Evolutionary conservation across 208 protist genomes (phyloP), one percentile per base, ranked within the genome.

Genomic region (Leishmania tropica): DNA sequence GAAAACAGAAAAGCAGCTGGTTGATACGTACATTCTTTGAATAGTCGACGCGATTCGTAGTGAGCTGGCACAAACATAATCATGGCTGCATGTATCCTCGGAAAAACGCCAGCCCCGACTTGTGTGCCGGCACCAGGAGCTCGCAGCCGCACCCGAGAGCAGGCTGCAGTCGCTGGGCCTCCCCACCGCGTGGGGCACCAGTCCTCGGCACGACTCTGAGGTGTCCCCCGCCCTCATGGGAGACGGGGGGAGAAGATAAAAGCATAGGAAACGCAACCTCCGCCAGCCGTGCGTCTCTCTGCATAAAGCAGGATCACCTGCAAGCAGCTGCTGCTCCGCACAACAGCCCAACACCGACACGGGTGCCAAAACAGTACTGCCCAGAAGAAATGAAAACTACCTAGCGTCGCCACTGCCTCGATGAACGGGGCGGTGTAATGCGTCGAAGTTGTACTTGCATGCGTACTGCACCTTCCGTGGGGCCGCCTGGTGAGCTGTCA

Each of bases 361-460:
- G 10, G 11, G 2, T 31, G 40, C 28, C 2, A 54, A 51, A 7
- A 17, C 51, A 21, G 2, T 54, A 54, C 15, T 17, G 15, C 45
- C 45, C 0, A 42, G 35, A 72, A 45, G 24, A n/a, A 68, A 19
- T 24, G n/a, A 31, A 74, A 28, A 21, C 40, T 11, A 37, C 35
- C 5, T 37, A 31, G 2, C 17, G 24, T 17, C 13, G 31, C 75
- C 62, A 85, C 31, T n/a, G 56, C 58, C 42, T 75, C 13, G 37
- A 76, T 24, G 64, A 79, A 24, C 78, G 82, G 0, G 77, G n/a
- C 47, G 78, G 78, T 74, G 81, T 35, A 82, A 65, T 47, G 71
- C 28, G 47, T 79, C 68, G 47, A 85, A 79, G 65, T 85, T 85
- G 82, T 85, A 85, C 78, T 76, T 81, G 82, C 70, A 81, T 19